A percentile compares a stretch with the other conserved stretches of the same genome.
phyloP scores from a whole-genome alignment of 495 filamentous ascomycete species.

The Aeminium ludgeri region DNA sequence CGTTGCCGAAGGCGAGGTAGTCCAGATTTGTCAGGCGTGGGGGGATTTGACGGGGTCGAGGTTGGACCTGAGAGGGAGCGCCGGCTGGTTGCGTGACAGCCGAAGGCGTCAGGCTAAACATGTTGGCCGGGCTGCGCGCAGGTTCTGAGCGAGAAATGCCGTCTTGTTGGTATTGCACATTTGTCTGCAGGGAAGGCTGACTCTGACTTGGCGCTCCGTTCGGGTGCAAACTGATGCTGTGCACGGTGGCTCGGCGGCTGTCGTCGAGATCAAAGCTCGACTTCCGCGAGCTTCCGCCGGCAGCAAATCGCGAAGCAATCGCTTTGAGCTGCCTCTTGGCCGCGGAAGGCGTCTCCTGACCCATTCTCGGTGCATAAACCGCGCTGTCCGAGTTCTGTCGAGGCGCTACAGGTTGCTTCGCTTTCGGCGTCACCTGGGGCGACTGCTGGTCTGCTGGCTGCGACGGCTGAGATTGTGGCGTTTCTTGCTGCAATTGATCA shows the following conservation, averaged over 20 bases:
- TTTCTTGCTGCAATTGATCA: no score
- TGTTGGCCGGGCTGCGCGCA: slow-evolving; percentile 19
- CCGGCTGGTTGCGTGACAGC: background rate
- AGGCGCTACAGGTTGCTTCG: slow-evolving; percentile 3
- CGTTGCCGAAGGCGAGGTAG: slow-evolving; percentile 33
- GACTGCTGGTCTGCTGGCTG: background rate
- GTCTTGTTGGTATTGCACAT: no score
- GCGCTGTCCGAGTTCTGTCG: slow-evolving; percentile 21
- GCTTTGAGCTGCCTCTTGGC: slow-evolving; percentile 26
- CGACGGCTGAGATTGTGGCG: slow-evolving; percentile 6
- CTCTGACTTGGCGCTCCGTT: slow-evolving; percentile 9
- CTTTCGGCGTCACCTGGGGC: background rate
- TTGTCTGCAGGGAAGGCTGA: slow-evolving; percentile 21
- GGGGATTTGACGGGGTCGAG: background rate
- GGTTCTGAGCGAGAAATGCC: slow-evolving; percentile 22
- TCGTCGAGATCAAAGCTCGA: slow-evolving; percentile 9
- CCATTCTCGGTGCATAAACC: background rate
- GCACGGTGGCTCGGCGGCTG: slow-evolving; percentile 14
- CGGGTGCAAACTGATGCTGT: slow-evolving; percentile 13
- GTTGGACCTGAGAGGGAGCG: slow-evolving; percentile 12
- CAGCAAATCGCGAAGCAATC: slow-evolving; percentile 27
- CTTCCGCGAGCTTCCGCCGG: slow-evolving; percentile 23
- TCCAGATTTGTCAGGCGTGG: slow-evolving; percentile 32
- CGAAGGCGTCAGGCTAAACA: slow-evolving; percentile 8
- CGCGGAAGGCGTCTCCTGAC: slow-evolving; percentile 13